Conservation (phyloP, 768 basidiomycete species). For the Clavaria fumosa region DNA sequence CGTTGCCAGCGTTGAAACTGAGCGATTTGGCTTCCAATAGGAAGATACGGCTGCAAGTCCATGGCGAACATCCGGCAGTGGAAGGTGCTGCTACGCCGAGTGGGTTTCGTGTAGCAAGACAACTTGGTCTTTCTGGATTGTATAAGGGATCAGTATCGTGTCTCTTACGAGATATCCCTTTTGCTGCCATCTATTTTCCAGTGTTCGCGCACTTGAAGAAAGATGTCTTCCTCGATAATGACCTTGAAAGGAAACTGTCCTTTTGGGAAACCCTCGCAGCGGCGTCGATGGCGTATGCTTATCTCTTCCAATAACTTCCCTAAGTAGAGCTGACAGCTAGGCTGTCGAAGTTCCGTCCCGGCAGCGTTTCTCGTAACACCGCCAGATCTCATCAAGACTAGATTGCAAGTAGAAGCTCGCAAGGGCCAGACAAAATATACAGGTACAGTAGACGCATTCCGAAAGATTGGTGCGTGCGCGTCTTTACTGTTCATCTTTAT, state of each 20-base stretch:
- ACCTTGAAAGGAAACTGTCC: neutral
- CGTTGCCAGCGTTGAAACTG: neutral
- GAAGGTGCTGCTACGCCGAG: neutral
- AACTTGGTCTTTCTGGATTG: neutral
- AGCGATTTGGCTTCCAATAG: neutral
- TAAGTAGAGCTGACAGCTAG: neutral
- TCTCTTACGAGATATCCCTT: conserved; percentile 1
- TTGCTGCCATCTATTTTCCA: conserved; percentile 1
- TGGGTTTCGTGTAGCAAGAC: conserved; percentile 1
- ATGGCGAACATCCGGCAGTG: neutral
- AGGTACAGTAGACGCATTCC: conserved; percentile 1
- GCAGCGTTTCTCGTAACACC: conserved; percentile 1
- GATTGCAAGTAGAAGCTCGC: neutral
- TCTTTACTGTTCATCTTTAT: neutral
- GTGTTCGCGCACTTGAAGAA: neutral
- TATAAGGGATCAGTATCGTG: conserved; percentile 1
- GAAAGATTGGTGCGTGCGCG: conserved; percentile 1
- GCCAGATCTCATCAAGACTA: conserved; percentile 2
- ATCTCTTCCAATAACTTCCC: neutral
- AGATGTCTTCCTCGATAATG: neutral
- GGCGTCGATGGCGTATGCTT: conserved; percentile 1
- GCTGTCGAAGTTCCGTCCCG: neutral
- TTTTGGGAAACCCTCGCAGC: conserved; percentile 3
- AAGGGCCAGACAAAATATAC: conserved; percentile 1
- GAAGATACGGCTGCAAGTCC: conserved; percentile 2